Evolutionary conservation across 306 rosid species (phyloP).

Genomic region (Carpinus fangiana): DNA sequence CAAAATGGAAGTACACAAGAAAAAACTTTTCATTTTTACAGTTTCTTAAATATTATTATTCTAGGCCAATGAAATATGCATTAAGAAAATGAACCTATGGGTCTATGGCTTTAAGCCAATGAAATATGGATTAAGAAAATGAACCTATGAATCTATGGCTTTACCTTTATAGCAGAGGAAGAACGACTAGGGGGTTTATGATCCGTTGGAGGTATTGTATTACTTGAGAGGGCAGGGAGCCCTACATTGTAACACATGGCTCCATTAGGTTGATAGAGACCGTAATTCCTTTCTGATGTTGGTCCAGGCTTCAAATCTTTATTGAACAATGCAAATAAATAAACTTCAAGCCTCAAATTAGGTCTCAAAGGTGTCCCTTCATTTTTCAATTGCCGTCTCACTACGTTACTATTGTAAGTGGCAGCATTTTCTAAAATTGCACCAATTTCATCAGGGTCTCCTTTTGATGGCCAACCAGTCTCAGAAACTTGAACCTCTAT

Average conservation of each 20-base stretch:
- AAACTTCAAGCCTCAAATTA: slow-evolving; percentile 72
- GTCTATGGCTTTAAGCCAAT: slow-evolving; percentile 16
- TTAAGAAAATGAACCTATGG: background rate
- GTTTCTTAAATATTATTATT: background rate
- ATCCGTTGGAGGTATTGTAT: slow-evolving; percentile 54
- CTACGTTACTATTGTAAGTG: slow-evolving; percentile 61
- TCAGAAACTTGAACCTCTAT: slow-evolving; percentile 85
- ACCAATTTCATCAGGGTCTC: slow-evolving; percentile 70
- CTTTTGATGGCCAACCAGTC: slow-evolving; percentile 98
- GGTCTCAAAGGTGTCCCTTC: slow-evolving; percentile 95
- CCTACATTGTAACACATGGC: slow-evolving; percentile 84
- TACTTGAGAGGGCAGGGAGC: slow-evolving; percentile 45
- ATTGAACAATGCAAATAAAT: slow-evolving; percentile 85
- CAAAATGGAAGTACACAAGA: too few relatives aligned
- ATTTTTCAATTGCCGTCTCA: slow-evolving; percentile 71
- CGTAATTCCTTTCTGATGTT: slow-evolving; percentile 87
- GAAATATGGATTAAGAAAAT: slow-evolving; percentile 3
- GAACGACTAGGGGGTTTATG: slow-evolving; percentile 43
- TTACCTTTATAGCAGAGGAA: slow-evolving; percentile 74
- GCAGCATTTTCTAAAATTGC: slow-evolving; percentile 86
- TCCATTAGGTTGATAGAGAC: slow-evolving; percentile 85
- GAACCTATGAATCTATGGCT: slow-evolving; percentile 13
- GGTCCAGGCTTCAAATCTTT: slow-evolving; percentile 97
- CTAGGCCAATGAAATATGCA: background rate
- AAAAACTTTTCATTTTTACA: too few relatives aligned